phyloP scores from a whole-genome alignment of 345 rosid genomes.

The Salix dunnii region DNA sequence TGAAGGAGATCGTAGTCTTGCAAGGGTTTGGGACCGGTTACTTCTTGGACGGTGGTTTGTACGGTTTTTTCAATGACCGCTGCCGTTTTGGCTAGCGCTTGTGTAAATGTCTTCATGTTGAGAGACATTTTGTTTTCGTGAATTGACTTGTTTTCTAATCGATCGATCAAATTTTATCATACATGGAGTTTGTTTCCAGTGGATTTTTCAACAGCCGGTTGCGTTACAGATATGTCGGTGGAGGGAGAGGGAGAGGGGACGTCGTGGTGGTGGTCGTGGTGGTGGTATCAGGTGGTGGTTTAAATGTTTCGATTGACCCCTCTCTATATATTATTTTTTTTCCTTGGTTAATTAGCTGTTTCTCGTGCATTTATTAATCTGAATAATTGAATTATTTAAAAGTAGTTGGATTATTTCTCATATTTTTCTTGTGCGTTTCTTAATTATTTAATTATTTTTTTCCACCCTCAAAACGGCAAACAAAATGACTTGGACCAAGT shows the following conservation, averaged over 20 bases:
- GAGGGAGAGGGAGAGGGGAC: neutral
- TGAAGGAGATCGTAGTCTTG: conserved; percentile 91
- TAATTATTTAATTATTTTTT: too few species aligned
- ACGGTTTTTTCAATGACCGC: conserved; percentile 97
- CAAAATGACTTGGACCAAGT: too few species aligned
- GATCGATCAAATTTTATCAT: too few species aligned
- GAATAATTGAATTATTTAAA: too few species aligned
- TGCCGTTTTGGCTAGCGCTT: conserved; percentile 94
- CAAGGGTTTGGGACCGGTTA: conserved; percentile 81
- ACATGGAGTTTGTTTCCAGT: too few species aligned
- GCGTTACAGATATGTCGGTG: neutral
- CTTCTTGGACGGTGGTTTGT: conserved; percentile 96
- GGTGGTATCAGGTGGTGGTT: neutral
- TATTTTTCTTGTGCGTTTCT: too few species aligned
- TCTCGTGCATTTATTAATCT: too few species aligned
- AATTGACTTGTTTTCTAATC: too few species aligned
- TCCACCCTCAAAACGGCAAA: too few species aligned
- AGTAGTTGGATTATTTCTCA: too few species aligned
- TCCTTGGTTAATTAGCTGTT: too few species aligned
- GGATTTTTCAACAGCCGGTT: neutral
- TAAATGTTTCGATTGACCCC: neutral
- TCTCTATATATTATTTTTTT: too few species aligned
- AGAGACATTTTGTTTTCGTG: conserved; percentile 52
- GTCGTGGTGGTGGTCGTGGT: neutral
- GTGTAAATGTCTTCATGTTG: conserved; percentile 85